Evolutionary conservation across 441 rosid genomes (phyloP).

Genomic region (Gossypium schwendimanii): DNA sequence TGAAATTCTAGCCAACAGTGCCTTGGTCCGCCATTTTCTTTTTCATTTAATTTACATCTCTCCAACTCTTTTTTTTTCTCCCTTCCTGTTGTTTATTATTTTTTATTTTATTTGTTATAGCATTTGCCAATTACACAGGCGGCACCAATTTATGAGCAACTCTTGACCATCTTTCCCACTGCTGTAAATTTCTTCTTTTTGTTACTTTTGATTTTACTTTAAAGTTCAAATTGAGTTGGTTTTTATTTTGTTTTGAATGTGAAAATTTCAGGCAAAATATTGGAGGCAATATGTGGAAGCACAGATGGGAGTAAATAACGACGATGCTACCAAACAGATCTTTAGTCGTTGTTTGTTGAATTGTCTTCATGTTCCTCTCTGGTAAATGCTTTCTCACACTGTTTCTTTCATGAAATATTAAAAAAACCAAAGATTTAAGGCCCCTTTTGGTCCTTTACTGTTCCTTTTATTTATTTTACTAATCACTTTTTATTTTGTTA

Average conservation of each 20-base stretch:
- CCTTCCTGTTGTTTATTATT: slow-evolving; percentile 3
- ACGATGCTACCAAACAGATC: slow-evolving; percentile 79
- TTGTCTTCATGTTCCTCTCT: slow-evolving; percentile 90
- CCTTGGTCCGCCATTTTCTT: slow-evolving; percentile 33
- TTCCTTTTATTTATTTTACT: neutral
- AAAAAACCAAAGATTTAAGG: neutral
- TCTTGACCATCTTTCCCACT: slow-evolving; percentile 66
- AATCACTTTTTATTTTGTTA: neutral
- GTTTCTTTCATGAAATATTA: neutral
- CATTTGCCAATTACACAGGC: slow-evolving; percentile 73
- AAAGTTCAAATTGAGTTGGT: neutral
- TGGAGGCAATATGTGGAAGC: slow-evolving; percentile 98
- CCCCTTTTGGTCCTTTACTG: neutral
- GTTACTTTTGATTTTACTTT: neutral
- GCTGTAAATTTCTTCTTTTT: slow-evolving; percentile 51
- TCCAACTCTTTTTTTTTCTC: neutral
- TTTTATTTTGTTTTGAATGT: neutral
- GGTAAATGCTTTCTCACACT: slow-evolving; percentile 33
- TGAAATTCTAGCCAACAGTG: slow-evolving; percentile 61
- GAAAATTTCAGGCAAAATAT: slow-evolving; percentile 57
- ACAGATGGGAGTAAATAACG: slow-evolving; percentile 71
- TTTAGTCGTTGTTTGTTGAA: slow-evolving; percentile 87
- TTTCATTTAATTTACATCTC: neutral
- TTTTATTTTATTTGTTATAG: slow-evolving; percentile 24
- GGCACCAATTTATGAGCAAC: slow-evolving; percentile 78